Evolutionary conservation across 2,329 filamentous ascomycete genomes (phyloP).

Genomic region (Penicillium sp.): DNA sequence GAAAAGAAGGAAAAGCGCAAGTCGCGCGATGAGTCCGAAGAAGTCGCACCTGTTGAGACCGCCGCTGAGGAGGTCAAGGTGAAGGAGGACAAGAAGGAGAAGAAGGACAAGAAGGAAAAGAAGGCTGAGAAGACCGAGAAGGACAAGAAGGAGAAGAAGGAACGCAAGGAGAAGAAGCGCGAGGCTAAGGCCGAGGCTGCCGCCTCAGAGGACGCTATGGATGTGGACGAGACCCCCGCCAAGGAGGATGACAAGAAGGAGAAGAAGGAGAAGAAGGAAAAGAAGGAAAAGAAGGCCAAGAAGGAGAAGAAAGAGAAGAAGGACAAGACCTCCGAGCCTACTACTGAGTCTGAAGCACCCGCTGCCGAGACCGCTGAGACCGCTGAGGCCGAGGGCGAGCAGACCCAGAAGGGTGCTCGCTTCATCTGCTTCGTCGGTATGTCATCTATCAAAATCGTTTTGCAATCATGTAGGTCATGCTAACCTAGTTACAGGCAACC

Average conservation of each 20-base stretch:
- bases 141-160: constrained; percentile 16
- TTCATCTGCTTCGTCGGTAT: constrained; percentile 78
- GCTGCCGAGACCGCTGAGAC: constrained; percentile 14
- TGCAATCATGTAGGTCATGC: not conserved
- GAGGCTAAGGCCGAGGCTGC: constrained; percentile 11
- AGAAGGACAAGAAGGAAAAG: constrained; percentile 21
- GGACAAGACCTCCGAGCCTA: constrained; percentile 18
- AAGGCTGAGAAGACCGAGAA: constrained; percentile 13
- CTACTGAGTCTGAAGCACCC: constrained; percentile 17
- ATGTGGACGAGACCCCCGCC: constrained; percentile 14
- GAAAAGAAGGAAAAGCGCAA: constrained; percentile 23
- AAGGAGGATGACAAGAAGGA: constrained; percentile 25
- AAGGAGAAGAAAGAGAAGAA: constrained; percentile 12
- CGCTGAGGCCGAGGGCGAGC: constrained; percentile 14
- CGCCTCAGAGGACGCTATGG: constrained; percentile 9
- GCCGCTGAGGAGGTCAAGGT: constrained; percentile 9
- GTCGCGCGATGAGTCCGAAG: constrained; percentile 5
- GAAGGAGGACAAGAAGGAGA: constrained; percentile 9
- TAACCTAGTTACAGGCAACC: constrained; percentile 63
- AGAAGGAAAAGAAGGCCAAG: constrained; percentile 18
- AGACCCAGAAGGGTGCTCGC: constrained; percentile 49
- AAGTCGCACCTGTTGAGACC: constrained; percentile 3
- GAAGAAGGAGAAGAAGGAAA: constrained; percentile 23
- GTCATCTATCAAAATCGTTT: constrained; percentile 13
- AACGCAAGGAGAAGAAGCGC: constrained; percentile 18